Base-by-base conservation (phyloP, 768 basidiomycete genomes). In the Leccinum variicolor region DNA sequence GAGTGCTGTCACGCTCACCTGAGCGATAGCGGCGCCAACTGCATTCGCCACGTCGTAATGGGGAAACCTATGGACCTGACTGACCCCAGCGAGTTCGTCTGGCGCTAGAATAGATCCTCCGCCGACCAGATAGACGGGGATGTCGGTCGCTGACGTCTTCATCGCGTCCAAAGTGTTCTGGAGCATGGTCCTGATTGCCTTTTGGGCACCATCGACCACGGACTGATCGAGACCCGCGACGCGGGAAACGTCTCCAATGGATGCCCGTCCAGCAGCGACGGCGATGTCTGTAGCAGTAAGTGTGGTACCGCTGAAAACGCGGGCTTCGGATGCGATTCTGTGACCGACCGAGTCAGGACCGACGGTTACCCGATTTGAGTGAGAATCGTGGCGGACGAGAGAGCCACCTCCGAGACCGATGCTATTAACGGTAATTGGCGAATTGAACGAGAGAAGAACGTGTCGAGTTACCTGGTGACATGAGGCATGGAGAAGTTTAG, bases 271-370 rank as follows among this genome's bases (percentile, higher is more conserved):
- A 61, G 71, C 64, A 21, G 81, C 78, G 0, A 84, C 83, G 48
- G 77, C 74, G 23, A 85, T 70, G 62, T 88, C 86, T 1, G 86
- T 87, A 1, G 85, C 73, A n/a, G 86, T 87, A 52, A 85, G 68
- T 3, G 75, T 75, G 4, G 71, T 56, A 2, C 86, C 86, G 7
- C 84, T 82, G 61, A 88, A 88, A 0, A 85, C 74, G 9, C 73
- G 67, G 6, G 79, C 78, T 45, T 85, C 81, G 45, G 71, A 74
- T 4, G 75, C 75, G 51, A 83, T 75, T 59, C 71, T 66, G 66
- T 85, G 81, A 0, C 86, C 86, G 17, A 87, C 84, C 1, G 84
- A 88, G 63, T 85, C 81, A 11, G 86, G 86, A 0, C 86, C 86
- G 33, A 88, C 76, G 0, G 78, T 75, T 25, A 83, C 77, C 50